Base-by-base conservation (phyloP, 352 stramenopile genomes). In the Discostella stelligera region DNA sequence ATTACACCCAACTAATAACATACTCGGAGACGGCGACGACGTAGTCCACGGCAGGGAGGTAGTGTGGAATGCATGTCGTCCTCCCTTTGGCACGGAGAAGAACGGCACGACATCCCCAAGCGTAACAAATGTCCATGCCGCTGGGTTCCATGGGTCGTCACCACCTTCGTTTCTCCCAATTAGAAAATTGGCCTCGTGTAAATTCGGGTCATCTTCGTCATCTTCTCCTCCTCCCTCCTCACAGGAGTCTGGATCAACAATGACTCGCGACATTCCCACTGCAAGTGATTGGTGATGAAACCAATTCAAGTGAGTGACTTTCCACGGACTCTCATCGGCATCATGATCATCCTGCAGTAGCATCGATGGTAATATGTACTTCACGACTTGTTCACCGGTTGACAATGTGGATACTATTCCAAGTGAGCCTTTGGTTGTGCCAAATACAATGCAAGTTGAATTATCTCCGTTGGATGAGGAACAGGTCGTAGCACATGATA, bases 31-130 rank as follows among this genome's bases (percentile, higher is more conserved):
- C 48, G 14, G 16, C 5, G 27, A 32, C 27, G 5, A 32, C 5
- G 27, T 6, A 32, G 27, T 32, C 37, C 10, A 59, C 11, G 65
- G 44, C 14, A 81, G 46, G 4, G 65, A 58, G 0, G 70, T 62
- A 3, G 85, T 90, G 50, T 85, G 87, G 65, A 87, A 93, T 0
- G 76, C 79, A 52, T 93, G 88, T 23, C 78, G 59, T 46, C 84
- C 84, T 65, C 79, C 71, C 74, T 80, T 84, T 0, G 88, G 84
- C 30, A 91, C 79, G 10, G 79, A 81, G 66, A 93, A 93, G 62
- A 91, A 93, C 1, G 88, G 77, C 25, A 90, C 83, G 2, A 90
- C 85, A 74, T 91, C 84, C 18, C 84, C 84, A n/a, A 91, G 30
- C 59, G 87, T 70, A 3, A 59, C 55, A 71, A 79, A 89, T 41